Conservation (phyloP, 2,329 filamentous ascomycete species). For the Pseudocercospora vitis region DNA sequence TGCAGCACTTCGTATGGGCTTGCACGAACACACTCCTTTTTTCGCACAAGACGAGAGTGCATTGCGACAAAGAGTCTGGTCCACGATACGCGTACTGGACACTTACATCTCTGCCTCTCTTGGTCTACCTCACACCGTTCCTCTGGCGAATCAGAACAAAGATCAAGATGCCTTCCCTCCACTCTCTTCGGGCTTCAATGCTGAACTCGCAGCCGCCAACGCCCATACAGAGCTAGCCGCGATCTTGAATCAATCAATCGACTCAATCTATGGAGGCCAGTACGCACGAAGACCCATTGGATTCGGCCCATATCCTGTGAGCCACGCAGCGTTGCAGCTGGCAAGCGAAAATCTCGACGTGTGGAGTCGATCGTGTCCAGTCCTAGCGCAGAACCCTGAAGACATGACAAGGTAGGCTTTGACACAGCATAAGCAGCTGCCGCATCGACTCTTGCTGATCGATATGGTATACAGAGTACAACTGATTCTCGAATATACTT, state of each 20-base stretch:
- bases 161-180: conserved; percentile 10
- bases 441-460: too few species aligned
- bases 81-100: conserved; percentile 20
- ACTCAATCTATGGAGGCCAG: conserved; percentile 6
- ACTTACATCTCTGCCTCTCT: conserved; percentile 16
- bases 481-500: conserved; percentile 20
- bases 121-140: conserved; percentile 16
- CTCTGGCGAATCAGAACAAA: neutral
- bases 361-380: conserved; percentile 16
- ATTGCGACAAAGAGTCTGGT: conserved; percentile 23
- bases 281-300: conserved; percentile 3
- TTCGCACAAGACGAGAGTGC: conserved; percentile 19
- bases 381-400: conserved; percentile 15
- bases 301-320: conserved; percentile 7
- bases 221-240: conserved; percentile 20
- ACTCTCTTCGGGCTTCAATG: conserved; percentile 12
- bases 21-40: conserved; percentile 20
- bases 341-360: conserved; percentile 17
- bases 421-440: neutral
- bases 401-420: conserved; percentile 23
- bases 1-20: conserved; percentile 23
- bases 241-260: conserved; percentile 15
- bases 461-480: conserved; percentile 14
- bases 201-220: conserved; percentile 15
- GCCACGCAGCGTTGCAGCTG: conserved; percentile 8